These are phyloP conservation scores for Kandelia obovata DNA, from an alignment of 345 rosid species.

Conservation along the genomic window DNA sequence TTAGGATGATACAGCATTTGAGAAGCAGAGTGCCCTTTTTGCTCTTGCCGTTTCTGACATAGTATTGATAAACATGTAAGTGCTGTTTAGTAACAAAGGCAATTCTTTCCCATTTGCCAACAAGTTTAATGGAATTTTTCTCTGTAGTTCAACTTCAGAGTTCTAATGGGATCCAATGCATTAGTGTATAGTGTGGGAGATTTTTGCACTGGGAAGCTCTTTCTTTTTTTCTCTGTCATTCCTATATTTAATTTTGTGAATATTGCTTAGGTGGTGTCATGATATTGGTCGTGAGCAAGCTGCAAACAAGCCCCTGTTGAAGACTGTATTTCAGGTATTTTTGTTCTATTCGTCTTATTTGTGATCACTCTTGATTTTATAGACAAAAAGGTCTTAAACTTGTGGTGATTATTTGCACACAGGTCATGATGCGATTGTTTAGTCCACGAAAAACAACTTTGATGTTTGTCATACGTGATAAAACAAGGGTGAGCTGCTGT, in stretches of 20 bases:
- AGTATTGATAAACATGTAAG: conserved; percentile 97
- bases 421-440: conserved; percentile 99
- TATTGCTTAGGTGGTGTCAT: conserved; percentile 89
- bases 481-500: conserved; percentile 67
- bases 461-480: conserved; percentile 98
- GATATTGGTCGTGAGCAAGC: conserved; percentile 99
- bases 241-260: conserved; percentile 13
- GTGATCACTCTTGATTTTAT: conserved; percentile 15
- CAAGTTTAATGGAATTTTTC: background rate
- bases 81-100: conserved; percentile 1
- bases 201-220: too few relatives aligned
- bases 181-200: background rate
- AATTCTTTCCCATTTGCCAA: conserved; percentile 4
- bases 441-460: conserved; percentile 98
- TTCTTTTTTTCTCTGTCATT: background rate
- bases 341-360: conserved; percentile 9
- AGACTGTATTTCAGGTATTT: conserved; percentile 95
- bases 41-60: conserved; percentile 99
- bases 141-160: background rate
- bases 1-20: conserved; percentile 98
- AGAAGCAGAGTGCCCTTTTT: conserved; percentile 99
- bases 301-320: conserved; percentile 95
- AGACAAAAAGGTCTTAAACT: conserved; percentile 10
- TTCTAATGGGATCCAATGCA: conserved; percentile 1
- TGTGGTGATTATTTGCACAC: conserved; percentile 26